Evolutionary conservation across 2,329 filamentous ascomycete genomes (phyloP), one percentile per base, ranked within the genome.

Genomic region (Chaetomium globosum): DNA sequence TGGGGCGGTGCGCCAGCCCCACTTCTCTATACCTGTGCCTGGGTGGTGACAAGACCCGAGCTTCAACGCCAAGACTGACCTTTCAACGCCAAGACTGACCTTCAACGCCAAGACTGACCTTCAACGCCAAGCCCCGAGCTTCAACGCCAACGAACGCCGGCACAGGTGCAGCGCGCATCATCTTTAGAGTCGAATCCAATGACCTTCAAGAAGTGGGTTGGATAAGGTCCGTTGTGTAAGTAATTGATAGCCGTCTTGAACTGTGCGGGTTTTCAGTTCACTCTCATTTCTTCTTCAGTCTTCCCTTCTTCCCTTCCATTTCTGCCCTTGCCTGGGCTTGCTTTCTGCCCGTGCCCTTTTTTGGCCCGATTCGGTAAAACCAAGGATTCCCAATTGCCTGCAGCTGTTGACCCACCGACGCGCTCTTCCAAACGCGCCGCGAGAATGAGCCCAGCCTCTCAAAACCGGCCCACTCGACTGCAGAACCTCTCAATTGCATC

Each of bases 371-470:
- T 23, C n/a, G 31, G 39, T 7, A 46, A 48, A 58, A 39, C 36
- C n/a, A 36, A 57, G 36, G 16, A 21, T 39, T 10, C 51, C n/a
- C 36, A 55, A 48, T 57, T 59, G 59, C 46, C 46, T 26, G 63
- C 62, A 67, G 66, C 66, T 66, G 66, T 66, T 66, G 69, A 72
- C 70, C 69, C 67, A 71, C 69, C 59, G 70, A 70, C 70, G 70
- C 70, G 70, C 67, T 68, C 56, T 62, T 65, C 64, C 65, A 61
- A 64, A 71, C 71, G 69, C 70, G 70, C 63, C 63, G 64, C 53
- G 61, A 64, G 70, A 66, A 70, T 69, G 66, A 63, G 60, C 67
- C 70, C 71, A 71, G 67, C 69, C 71, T 69, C 67, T 70, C 65
- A 65, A 69, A 70, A 67, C 65, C 63, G 61, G 59, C 65, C 67